These are phyloP conservation scores for Hysterium pulicare DNA, from an alignment of 2,329 filamentous ascomycete genomes.

Conservation along the genomic window DNA sequence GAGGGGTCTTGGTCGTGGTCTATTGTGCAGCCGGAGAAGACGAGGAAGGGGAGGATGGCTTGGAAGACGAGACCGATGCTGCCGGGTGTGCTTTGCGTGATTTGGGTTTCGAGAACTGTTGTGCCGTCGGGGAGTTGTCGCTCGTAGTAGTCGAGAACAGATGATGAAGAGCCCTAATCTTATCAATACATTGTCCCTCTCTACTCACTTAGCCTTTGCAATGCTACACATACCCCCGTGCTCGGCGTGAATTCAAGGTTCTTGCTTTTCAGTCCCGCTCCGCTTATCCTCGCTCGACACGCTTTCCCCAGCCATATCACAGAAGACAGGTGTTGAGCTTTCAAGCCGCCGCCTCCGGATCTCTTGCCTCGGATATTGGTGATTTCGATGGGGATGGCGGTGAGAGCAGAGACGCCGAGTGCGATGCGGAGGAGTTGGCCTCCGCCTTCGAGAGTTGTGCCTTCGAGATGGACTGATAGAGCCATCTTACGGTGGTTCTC, in stretches of 20 bases:
- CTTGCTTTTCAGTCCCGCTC: constrained; percentile 42
- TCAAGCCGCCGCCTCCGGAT: constrained; percentile 52
- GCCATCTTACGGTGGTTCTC: too few species aligned
- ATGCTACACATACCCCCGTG: constrained; percentile 1
- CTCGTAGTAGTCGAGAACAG: constrained; percentile 12
- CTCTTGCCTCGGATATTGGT: constrained; percentile 54
- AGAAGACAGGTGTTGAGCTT: constrained; percentile 55
- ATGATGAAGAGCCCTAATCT: constrained; percentile 1
- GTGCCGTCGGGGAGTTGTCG: constrained; percentile 25
- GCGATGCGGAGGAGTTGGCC: constrained; percentile 60
- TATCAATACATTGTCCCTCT: background rate
- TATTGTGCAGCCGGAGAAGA: constrained; percentile 38
- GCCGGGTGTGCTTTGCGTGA: constrained; percentile 43
- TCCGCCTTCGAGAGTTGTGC: constrained; percentile 59
- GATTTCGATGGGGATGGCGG: constrained; percentile 48
- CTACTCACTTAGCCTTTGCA: background rate
- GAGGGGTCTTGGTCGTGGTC: constrained; percentile 4
- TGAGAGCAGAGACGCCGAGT: constrained; percentile 54
- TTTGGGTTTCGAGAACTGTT: constrained; percentile 43
- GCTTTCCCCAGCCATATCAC: constrained; percentile 52
- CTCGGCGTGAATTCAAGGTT: constrained; percentile 39
- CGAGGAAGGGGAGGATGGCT: constrained; percentile 56
- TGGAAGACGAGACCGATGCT: constrained; percentile 57
- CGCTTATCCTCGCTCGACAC: constrained; percentile 43
- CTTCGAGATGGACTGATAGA: constrained; percentile 42